Conservation (phyloP, 768 basidiomycete genomes). For the Filobasidium wieringae region DNA sequence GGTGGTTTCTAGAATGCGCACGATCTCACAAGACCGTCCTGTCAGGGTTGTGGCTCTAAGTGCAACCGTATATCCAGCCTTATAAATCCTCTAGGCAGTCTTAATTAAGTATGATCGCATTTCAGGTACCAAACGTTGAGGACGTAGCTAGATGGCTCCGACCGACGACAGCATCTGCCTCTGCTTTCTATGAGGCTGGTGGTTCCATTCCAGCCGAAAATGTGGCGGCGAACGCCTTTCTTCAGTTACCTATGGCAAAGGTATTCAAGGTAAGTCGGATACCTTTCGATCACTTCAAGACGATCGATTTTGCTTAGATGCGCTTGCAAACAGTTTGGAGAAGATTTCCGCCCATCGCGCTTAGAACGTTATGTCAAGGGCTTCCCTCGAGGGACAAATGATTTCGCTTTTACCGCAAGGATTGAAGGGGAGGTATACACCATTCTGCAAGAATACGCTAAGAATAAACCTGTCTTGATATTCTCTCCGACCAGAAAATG, state of each 20-base stretch:
- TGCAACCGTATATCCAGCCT: slow-evolving; percentile 53
- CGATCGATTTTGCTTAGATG: background rate
- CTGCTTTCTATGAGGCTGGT: slow-evolving; percentile 25
- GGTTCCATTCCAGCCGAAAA: slow-evolving; percentile 11
- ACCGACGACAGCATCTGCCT: slow-evolving; percentile 3
- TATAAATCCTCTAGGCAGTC: background rate
- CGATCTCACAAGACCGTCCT: slow-evolving; percentile 45
- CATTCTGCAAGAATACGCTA: slow-evolving; percentile 59
- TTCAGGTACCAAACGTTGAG: slow-evolving; percentile 59
- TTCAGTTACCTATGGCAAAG: slow-evolving; percentile 43
- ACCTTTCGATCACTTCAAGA: background rate
- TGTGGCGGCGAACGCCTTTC: background rate
- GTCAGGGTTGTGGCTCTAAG: slow-evolving; percentile 82
- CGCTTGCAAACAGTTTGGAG: slow-evolving; percentile 58
- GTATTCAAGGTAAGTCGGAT: slow-evolving; percentile 65
- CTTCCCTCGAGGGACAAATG: slow-evolving; percentile 54
- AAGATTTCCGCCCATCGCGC: slow-evolving; percentile 79
- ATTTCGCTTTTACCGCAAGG: slow-evolving; percentile 59
- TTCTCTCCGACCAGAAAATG: slow-evolving; percentile 85
- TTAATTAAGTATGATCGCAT: background rate
- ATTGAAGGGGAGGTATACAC: slow-evolving; percentile 64
- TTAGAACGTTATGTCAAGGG: slow-evolving; percentile 63
- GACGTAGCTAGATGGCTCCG: slow-evolving; percentile 87
- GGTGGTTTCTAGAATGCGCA: slow-evolving; percentile 84
- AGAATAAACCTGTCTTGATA: slow-evolving; percentile 71